These are phyloP conservation scores for Pezicula rhizophila DNA, from an alignment of 2,329 filamentous ascomycete species.

Conservation along the genomic window DNA sequence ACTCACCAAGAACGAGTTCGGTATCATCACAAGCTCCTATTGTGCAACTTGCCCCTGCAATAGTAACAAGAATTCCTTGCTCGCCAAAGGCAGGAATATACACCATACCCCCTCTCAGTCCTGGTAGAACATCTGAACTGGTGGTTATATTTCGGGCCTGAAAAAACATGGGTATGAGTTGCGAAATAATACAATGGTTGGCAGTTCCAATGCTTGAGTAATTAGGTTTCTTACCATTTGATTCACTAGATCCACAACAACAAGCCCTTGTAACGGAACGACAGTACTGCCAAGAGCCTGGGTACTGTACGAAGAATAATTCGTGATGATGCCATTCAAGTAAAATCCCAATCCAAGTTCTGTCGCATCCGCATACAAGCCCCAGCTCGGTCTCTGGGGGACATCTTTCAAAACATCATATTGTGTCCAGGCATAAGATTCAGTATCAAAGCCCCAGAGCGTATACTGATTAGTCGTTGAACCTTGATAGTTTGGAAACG, in stretches of 20 bases:
- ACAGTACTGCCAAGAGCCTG: background rate
- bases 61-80: constrained; percentile 31
- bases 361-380: constrained; percentile 6
- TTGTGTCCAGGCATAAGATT: constrained; percentile 3
- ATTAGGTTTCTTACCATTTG: constrained; percentile 32
- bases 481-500: constrained; percentile 5
- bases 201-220: constrained; percentile 17
- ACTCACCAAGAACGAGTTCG: too few relatives aligned
- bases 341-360: constrained; percentile 14
- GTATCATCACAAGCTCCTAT: too few relatives aligned
- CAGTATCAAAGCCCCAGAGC: background rate
- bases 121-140: constrained; percentile 24
- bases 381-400: constrained; percentile 6
- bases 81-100: constrained; percentile 31
- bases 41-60: constrained; percentile 27
- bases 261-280: constrained; percentile 29
- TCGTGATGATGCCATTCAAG: constrained; percentile 14
- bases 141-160: too few relatives aligned
- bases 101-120: constrained; percentile 31
- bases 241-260: constrained; percentile 31
- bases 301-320: constrained; percentile 4
- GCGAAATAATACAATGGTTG: too few relatives aligned
- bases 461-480: constrained; percentile 1
- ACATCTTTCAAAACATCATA: constrained; percentile 5
- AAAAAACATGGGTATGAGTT: too few relatives aligned